Base-by-base conservation (phyloP, 805 yeast genomes). In the Saccharomycopsis fibuligera region DNA sequence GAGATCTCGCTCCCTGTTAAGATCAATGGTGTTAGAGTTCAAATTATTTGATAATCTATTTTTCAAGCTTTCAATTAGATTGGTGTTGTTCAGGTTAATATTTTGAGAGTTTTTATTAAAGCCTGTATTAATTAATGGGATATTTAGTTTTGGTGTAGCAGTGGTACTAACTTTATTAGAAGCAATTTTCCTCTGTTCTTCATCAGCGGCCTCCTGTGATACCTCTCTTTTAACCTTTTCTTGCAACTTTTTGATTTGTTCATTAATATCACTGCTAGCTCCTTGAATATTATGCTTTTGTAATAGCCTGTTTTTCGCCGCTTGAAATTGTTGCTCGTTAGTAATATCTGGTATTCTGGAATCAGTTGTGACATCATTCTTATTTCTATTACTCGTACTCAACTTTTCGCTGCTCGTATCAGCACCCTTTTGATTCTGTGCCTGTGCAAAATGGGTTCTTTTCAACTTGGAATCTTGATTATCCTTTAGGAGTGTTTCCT, bases 401-500 rank as follows among this genome's bases (percentile, higher is more conserved):
- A 30, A 19, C 9, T 14, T 30, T 35, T 41, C 35, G 22, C 24
- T 9, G 14, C 29, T 22, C 5, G 29, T 27, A 23, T 42, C 29
- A 33, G 19, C 19, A 33, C 24, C 45, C 21, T 30, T 30, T 23
- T 42, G 25, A n/a, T 17, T 33, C 22, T 42, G 45, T 8, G 21
- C 31, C 12, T 19, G 36, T 21, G 19, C 29, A 22, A 29, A 2
- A 17, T 41, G 45, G 14, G 37, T 24, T 35, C 41, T 47, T 19
- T 43, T 47, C 42, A 40, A 22, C 36, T 38, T 35, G 27, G 42
- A 42, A 10, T 52, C 55, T 17, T 45, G 23, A 19, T 52, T 47
- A 35, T 50, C 51, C 35, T 50, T 50, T 23, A 47, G 8, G 12
- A 50, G 21, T 51, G 47, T 50, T 21, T 47, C 54, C 25, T 50